Conservation (phyloP, 208 protist genomes). For the Crithidia expoeki region DNA sequence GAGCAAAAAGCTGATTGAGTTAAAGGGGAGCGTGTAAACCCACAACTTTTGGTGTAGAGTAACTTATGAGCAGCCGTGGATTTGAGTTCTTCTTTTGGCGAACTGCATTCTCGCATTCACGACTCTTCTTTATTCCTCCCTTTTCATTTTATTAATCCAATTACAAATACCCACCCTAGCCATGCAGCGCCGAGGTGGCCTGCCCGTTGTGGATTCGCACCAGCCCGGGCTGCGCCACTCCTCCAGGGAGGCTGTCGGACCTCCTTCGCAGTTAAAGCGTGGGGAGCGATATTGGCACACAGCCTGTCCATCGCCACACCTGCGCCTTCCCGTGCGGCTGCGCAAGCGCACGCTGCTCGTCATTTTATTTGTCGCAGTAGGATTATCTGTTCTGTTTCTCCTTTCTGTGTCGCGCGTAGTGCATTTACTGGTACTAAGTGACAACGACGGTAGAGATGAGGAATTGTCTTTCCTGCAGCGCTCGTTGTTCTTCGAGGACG, state of each 20-base stretch:
- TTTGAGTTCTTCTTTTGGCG: no score
- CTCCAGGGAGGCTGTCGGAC: no score
- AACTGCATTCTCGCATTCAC: no score
- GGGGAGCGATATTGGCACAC: neutral
- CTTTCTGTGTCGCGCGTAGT: neutral
- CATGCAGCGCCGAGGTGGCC: neutral
- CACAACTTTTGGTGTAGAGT: no score
- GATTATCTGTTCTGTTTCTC: neutral
- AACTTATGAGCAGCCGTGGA: no score
- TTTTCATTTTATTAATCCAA: neutral
- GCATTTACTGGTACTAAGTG: neutral
- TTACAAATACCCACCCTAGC: neutral
- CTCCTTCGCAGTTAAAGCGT: neutral
- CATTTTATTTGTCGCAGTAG: neutral
- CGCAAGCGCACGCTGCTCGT: neutral
- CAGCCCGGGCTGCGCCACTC: no score
- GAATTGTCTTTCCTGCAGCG: neutral
- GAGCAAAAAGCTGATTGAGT: no score
- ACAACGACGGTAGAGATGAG: neutral
- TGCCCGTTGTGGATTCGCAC: neutral
- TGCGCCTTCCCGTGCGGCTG: neutral
- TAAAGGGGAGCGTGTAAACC: no score
- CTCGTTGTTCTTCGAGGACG: conserved; percentile 5
- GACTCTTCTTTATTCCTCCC: neutral
- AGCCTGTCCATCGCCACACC: neutral